These are phyloP conservation scores for Crithidia expoeki DNA, from an alignment of 208 protist genomes.

Conservation along the genomic window DNA sequence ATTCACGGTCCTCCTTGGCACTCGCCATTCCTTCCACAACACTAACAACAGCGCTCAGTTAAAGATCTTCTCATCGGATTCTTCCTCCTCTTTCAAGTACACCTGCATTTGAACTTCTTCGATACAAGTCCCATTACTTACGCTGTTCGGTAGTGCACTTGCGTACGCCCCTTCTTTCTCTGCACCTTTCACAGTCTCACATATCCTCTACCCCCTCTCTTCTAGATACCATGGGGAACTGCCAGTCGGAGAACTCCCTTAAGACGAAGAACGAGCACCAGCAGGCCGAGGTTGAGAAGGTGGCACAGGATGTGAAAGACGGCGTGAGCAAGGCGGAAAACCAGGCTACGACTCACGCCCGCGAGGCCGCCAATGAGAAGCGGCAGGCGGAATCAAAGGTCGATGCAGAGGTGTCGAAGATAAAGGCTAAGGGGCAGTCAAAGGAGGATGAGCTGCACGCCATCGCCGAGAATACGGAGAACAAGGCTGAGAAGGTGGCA, in stretches of 20 bases:
- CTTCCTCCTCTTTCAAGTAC: too few species aligned
- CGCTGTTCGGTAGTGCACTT: too few species aligned
- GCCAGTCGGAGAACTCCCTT: constrained; percentile 6
- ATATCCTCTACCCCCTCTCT: neutral
- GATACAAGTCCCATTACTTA: too few species aligned
- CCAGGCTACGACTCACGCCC: neutral
- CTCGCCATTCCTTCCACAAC: too few species aligned
- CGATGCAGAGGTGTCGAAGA: neutral
- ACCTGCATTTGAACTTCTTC: too few species aligned
- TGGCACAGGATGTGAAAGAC: constrained; percentile 8
- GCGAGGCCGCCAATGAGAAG: constrained; percentile 6
- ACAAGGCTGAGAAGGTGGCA: neutral
- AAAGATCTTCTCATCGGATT: too few species aligned
- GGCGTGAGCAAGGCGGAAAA: constrained; percentile 18
- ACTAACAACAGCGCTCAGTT: too few species aligned
- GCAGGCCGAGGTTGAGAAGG: neutral
- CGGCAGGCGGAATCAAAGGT: constrained; percentile 9
- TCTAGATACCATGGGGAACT: constrained; percentile 27
- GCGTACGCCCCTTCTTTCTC: too few species aligned
- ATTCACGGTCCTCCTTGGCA: too few species aligned
- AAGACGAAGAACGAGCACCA: constrained; percentile 13
- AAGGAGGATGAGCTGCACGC: constrained; percentile 3
- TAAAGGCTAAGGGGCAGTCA: neutral
- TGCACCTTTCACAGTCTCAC: too few species aligned
- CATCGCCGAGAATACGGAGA: neutral